Evolutionary conservation across 1,284 basidiomycete genomes (phyloP).

Genomic region (Heterobasidion annosum): DNA sequence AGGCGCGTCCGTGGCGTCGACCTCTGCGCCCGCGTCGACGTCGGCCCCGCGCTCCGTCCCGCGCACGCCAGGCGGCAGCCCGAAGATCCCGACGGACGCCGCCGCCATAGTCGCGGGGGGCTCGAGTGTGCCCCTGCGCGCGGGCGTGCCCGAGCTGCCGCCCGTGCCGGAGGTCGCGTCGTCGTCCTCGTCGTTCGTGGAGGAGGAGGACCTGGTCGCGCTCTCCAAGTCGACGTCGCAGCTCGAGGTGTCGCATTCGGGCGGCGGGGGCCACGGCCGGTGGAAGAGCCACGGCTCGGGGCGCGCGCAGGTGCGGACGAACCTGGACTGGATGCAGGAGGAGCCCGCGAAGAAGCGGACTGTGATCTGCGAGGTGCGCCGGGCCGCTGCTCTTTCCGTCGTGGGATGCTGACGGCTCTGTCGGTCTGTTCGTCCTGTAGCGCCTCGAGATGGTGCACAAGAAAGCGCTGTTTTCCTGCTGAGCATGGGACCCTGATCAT

Average conservation of each 20-base stretch:
- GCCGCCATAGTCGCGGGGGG: background rate
- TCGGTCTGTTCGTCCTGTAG: conserved; percentile 24
- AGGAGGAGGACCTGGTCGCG: conserved; percentile 51
- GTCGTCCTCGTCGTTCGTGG: conserved; percentile 23
- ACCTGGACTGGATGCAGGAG: conserved; percentile 60
- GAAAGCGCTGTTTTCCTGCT: conserved; percentile 62
- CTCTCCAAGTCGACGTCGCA: conserved; percentile 71
- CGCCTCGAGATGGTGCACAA: conserved; percentile 63
- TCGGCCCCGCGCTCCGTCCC: conserved; percentile 4
- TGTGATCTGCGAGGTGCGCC: conserved; percentile 63
- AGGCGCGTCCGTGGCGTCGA: conserved; percentile 17
- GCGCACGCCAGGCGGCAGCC: conserved; percentile 14
- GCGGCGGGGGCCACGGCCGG: conserved; percentile 25
- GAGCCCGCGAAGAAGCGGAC: conserved; percentile 39
- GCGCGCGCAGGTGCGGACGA: conserved; percentile 25
- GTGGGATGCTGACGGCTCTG: background rate
- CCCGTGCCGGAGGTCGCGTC: conserved; percentile 43
- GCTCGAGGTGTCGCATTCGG: conserved; percentile 37
- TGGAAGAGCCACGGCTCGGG: conserved; percentile 30
- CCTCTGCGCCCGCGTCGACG: conserved; percentile 8
- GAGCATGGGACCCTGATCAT: conserved; percentile 14
- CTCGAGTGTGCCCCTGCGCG: conserved; percentile 4
- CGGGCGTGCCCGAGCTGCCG: conserved; percentile 24
- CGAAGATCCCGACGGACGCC: background rate
- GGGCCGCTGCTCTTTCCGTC: background rate